Evolutionary conservation across 169 alveolate species (phyloP), one percentile per base, ranked within the genome.

Genomic region (Cytauxzoon felis): DNA sequence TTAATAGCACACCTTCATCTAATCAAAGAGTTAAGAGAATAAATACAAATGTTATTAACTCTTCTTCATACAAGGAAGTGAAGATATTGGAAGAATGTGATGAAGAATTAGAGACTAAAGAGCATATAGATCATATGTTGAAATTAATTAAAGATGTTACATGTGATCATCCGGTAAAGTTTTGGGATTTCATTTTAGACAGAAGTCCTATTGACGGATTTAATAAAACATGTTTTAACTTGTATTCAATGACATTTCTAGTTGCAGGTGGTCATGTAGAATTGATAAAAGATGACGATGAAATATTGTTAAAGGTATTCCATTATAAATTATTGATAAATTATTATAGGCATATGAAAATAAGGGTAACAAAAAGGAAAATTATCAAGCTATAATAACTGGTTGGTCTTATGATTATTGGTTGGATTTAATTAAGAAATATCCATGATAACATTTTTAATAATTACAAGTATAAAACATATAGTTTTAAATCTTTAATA

Each of bases 131-230:
- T 16, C 18, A 21, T n/a, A 27, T 66, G 34, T 57, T 24, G 40
- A 4, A 6, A 18, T 32, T 21, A n/a, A 23, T 76, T 18, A 13
- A 29, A 47, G 23, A 6, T 1, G 41, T n/a, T 3, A n/a, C 86
- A 27, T 24, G 29, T n/a, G 38, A 5, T 19, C 43, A 19, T 7
- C 80, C 86, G 1, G 61, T 76, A 3, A 8, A 40, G 3, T 85
- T 85, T 69, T 68, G 84, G 80, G 73, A 80, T 18, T 85, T 85
- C 53, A 80, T 85, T 19, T 52, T 85, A 11, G 91, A 85, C 29
- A 43, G 57, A 24, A 88, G 69, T 62, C 89, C 88, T 1, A 5
- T 41, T 19, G 57, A 85, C 40, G 91, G 91, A 42, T 85, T 40
- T 67, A 85, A 72, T 76, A 76, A 60, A 64, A 85, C 91, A 19